These are phyloP conservation scores for Pseudocercospora pini-densiflorae DNA, from an alignment of 2,329 filamentous ascomycete genomes.

Conservation along the genomic window DNA sequence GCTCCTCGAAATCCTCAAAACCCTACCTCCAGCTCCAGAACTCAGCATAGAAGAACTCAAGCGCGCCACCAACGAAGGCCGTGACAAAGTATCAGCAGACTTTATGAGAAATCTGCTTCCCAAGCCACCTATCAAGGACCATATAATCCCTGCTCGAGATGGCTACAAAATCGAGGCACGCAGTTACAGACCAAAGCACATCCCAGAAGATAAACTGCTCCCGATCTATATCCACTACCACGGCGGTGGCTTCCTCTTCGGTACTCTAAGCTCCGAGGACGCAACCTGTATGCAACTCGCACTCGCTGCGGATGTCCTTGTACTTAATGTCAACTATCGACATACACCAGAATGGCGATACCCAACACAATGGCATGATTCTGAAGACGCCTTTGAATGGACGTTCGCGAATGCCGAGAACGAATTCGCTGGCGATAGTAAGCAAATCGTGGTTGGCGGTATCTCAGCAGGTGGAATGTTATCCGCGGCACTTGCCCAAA, in stretches of 20 bases:
- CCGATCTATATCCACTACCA: conserved; percentile 56
- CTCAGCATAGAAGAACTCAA: conserved; percentile 25
- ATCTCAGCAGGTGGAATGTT: conserved; percentile 55
- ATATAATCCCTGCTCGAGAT: conserved; percentile 50
- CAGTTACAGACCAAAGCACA: conserved; percentile 49
- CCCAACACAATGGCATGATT: conserved; percentile 59
- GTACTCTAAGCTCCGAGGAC: conserved; percentile 59
- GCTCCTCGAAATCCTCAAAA: conserved; percentile 18
- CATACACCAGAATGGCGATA: conserved; percentile 61
- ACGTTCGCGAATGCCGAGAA: conserved; percentile 49
- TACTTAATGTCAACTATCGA: conserved; percentile 63
- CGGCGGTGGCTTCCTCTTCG: conserved; percentile 63
- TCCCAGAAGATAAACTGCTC: conserved; percentile 43
- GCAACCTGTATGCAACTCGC: conserved; percentile 56
- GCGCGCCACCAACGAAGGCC: conserved; percentile 15
- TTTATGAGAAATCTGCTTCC: conserved; percentile 17
- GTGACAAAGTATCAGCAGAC: conserved; percentile 20
- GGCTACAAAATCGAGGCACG: conserved; percentile 51
- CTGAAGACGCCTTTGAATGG: conserved; percentile 61
- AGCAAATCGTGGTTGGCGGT: conserved; percentile 52
- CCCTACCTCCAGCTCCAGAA: conserved; percentile 19
- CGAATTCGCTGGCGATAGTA: conserved; percentile 45
- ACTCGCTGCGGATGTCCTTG: conserved; percentile 47
- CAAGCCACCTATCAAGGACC: conserved; percentile 20
- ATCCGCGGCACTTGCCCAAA: conserved; percentile 48